These are phyloP conservation scores for Nemania serpens DNA, from an alignment of 2,329 filamentous ascomycete species.

Conservation along the genomic window DNA sequence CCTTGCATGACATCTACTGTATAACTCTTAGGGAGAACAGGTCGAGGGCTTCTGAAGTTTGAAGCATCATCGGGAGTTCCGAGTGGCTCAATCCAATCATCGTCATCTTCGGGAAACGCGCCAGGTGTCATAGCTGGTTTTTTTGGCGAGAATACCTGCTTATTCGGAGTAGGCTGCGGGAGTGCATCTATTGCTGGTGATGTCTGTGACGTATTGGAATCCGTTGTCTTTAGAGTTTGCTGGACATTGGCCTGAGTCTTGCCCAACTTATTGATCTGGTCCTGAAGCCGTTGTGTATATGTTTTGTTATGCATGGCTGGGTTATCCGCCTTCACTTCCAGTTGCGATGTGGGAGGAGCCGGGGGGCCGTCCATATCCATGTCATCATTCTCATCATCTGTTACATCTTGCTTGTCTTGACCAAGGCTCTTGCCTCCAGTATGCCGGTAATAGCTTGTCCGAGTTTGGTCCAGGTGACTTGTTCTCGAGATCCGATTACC, in stretches of 20 bases:
- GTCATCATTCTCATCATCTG: constrained; percentile 49
- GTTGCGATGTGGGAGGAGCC: constrained; percentile 48
- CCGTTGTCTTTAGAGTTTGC: constrained; percentile 54
- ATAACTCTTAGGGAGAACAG: constrained; percentile 62
- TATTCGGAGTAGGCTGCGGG: constrained; percentile 43
- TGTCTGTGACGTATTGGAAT: constrained; percentile 43
- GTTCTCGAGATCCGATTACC: constrained; percentile 73
- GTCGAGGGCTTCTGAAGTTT: constrained; percentile 51
- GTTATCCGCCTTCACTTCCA: constrained; percentile 53
- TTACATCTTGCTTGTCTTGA: constrained; percentile 47
- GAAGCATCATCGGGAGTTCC: constrained; percentile 43
- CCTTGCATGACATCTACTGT: constrained; percentile 66
- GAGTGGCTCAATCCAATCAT: constrained; percentile 68
- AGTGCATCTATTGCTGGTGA: constrained; percentile 29
- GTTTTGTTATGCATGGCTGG: constrained; percentile 76
- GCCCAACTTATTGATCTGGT: constrained; percentile 80
- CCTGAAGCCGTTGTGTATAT: constrained; percentile 90
- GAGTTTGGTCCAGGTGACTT: constrained; percentile 76
- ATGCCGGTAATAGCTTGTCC: constrained; percentile 74
- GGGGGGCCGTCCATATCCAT: constrained; percentile 56
- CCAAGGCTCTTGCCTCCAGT: constrained; percentile 76
- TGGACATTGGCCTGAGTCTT: constrained; percentile 58
- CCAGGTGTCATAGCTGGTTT: constrained; percentile 55
- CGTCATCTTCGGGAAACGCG: constrained; percentile 62
- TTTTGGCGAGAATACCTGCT: constrained; percentile 45